Conservation (phyloP, 1,284 basidiomycete genomes). For the Cryptococcus floricola region DNA sequence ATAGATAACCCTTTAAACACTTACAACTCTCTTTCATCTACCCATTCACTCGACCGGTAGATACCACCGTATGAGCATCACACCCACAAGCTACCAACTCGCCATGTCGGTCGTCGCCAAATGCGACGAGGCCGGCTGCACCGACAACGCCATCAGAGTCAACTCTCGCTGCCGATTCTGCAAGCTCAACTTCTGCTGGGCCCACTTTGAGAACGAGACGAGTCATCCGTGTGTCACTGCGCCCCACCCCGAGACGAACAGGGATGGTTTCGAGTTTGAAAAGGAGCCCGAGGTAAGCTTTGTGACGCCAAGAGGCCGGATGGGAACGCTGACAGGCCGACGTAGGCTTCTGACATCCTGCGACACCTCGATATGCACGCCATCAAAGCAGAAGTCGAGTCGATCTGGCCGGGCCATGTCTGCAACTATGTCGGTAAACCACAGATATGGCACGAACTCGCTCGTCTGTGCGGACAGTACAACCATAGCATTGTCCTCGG, state of each 20-base stretch:
- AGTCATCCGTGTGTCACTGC: conserved; percentile 1
- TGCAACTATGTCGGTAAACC: conserved; percentile 3
- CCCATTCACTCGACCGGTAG: no score
- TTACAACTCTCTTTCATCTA: no score
- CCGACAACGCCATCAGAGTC: background rate
- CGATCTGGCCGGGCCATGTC: background rate
- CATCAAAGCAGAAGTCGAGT: conserved; percentile 1
- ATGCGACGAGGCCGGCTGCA: conserved; percentile 2
- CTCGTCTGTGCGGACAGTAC: background rate
- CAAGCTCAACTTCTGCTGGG: conserved; percentile 4
- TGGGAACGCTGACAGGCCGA: background rate
- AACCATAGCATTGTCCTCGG: conserved; percentile 6
- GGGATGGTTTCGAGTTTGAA: conserved; percentile 1
- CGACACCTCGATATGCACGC: conserved; percentile 1
- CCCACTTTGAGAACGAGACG: conserved; percentile 1
- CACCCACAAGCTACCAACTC: background rate
- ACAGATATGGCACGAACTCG: background rate
- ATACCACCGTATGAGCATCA: background rate
- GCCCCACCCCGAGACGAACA: background rate
- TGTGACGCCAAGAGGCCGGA: no score
- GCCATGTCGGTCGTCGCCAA: conserved; percentile 1
- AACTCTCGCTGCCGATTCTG: conserved; percentile 3
- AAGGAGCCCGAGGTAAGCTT: conserved; percentile 1
- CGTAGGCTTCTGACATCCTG: background rate
- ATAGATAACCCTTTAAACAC: no score